Percentiles rank a stretch among this genome's conserved stretches.
Conservation (phyloP, 352 stramenopile species). For the Blastocystis sp. region DNA sequence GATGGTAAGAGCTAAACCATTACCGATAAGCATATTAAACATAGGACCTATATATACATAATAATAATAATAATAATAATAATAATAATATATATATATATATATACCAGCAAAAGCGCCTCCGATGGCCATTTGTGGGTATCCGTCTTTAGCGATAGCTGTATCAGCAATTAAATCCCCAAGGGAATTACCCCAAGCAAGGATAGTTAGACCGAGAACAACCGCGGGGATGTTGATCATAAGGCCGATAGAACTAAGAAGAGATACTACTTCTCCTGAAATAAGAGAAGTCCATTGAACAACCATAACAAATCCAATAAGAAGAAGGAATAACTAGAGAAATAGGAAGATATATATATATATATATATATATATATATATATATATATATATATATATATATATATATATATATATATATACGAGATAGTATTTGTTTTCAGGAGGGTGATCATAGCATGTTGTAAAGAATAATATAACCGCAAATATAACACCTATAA, state of each 20-base stretch:
- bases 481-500: no score
- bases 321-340: slow-evolving; percentile 10
- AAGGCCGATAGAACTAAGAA: slow-evolving; percentile 54
- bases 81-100: background rate
- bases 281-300: slow-evolving; percentile 71
- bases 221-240: slow-evolving; percentile 50
- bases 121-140: slow-evolving; percentile 49
- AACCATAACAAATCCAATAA: slow-evolving; percentile 46
- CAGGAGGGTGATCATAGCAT: slow-evolving; percentile 17
- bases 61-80: no score
- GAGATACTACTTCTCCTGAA: slow-evolving; percentile 58
- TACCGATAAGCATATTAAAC: slow-evolving; percentile 44
- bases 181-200: slow-evolving; percentile 65
- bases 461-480: slow-evolving; percentile 17
- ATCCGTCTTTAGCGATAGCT: slow-evolving; percentile 58
- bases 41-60: slow-evolving; percentile 27
- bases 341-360: background rate
- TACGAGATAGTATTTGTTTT: slow-evolving; percentile 12
- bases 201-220: slow-evolving; percentile 61
- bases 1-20: slow-evolving; percentile 39
- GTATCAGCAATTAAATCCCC: slow-evolving; percentile 63
- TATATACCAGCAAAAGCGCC: slow-evolving; percentile 43
- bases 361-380: no score
- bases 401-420: no score
- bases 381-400: no score